Percentiles rank a stretch among this genome's conserved stretches.
Conservation (phyloP, 2,329 filamentous ascomycete genomes). For the Ophiocordyceps camponoti-saundersi region DNA sequence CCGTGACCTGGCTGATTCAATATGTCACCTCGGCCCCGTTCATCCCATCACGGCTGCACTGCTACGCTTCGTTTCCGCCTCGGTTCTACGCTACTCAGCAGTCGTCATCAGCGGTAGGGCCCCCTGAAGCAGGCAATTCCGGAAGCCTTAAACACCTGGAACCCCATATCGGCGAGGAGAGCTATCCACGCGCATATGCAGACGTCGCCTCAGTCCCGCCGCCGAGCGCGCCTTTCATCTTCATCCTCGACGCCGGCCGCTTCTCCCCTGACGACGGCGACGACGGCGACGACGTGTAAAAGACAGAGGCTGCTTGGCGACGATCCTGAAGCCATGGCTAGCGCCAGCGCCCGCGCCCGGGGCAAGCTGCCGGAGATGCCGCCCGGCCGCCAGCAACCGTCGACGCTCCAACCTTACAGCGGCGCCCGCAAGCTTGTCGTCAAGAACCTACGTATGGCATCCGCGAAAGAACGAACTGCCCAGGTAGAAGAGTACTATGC, state of each 20-base stretch:
- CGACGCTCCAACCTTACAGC: slow-evolving; percentile 51
- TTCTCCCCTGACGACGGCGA: slow-evolving; percentile 8
- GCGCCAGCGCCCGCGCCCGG: slow-evolving; percentile 18
- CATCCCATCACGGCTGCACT: too few species aligned
- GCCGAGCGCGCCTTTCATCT: slow-evolving; percentile 19
- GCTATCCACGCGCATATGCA: slow-evolving; percentile 13
- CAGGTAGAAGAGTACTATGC: slow-evolving; percentile 65
- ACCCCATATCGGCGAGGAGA: neutral
- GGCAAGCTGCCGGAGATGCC: slow-evolving; percentile 22
- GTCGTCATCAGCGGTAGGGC: too few species aligned
- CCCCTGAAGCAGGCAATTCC: too few species aligned
- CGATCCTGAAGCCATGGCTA: slow-evolving; percentile 14
- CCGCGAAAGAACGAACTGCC: slow-evolving; percentile 30
- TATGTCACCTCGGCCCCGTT: too few species aligned
- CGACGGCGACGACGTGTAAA: slow-evolving; percentile 10
- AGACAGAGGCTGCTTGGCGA: slow-evolving; percentile 11
- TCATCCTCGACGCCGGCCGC: slow-evolving; percentile 9
- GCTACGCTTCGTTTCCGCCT: too few species aligned
- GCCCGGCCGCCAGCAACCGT: slow-evolving; percentile 16
- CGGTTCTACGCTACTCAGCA: too few species aligned
- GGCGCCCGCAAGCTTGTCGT: slow-evolving; percentile 81
- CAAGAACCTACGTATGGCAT: slow-evolving; percentile 59
- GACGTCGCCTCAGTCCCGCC: slow-evolving; percentile 17
- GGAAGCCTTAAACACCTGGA: neutral
- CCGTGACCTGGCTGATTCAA: too few species aligned